Percentiles rank a stretch among this genome's conserved stretches.
phyloP scores from a whole-genome alignment of 148 eudicot species.

The Rhododendron griersonianum region DNA sequence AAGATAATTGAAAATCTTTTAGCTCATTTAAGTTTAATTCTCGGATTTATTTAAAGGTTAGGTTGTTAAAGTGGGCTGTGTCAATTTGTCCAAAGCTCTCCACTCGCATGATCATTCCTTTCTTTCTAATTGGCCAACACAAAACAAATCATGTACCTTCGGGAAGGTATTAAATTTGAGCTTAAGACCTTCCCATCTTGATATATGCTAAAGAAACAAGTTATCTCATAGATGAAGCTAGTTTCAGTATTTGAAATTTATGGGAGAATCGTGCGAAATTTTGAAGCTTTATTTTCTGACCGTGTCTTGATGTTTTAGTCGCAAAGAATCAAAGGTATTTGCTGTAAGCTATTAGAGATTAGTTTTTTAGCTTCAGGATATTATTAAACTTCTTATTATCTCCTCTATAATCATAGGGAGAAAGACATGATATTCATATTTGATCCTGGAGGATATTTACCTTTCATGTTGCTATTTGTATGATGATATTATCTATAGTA shows the following conservation, averaged over 20 bases:
- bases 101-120: not conserved
- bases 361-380: too few relatives aligned
- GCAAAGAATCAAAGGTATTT: too few relatives aligned
- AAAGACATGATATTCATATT: not conserved
- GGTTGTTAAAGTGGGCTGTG: not conserved
- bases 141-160: not conserved
- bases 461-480: not conserved
- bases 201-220: not conserved
- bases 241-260: not conserved
- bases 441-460: not conserved
- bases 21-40: not conserved
- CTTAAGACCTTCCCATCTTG: not conserved
- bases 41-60: not conserved
- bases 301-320: too few relatives aligned
- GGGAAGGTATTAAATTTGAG: not conserved
- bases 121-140: not conserved
- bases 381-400: too few relatives aligned
- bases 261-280: not conserved
- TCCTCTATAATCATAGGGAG: not conserved
- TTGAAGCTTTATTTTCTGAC: not conserved
- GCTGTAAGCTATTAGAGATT: too few relatives aligned
- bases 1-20: not conserved
- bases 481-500: not conserved
- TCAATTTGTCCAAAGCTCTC: too few relatives aligned
- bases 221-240: not conserved